phyloP scores from a whole-genome alignment of 805 yeast species.

The Candida anglica region DNA sequence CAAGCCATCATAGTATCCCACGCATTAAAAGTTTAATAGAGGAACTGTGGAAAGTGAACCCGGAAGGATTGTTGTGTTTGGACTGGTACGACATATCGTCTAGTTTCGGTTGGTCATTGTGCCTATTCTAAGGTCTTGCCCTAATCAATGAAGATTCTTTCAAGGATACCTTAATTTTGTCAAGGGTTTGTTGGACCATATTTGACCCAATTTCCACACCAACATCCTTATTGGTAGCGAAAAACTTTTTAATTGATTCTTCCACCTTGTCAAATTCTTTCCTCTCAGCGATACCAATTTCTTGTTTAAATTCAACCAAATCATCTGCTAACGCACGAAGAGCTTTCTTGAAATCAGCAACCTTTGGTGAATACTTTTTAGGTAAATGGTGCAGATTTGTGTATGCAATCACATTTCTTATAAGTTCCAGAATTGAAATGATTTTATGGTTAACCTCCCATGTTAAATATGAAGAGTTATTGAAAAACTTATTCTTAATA shows the following conservation, averaged over 20 bases:
- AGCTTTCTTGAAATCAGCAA: conserved; percentile 2
- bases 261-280: not conserved
- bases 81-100: conserved; percentile 42
- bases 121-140: conserved; percentile 2
- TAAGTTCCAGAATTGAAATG: conserved; percentile 4
- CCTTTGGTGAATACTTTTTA: conserved; percentile 9
- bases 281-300: not conserved
- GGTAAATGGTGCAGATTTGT: conserved; percentile 5
- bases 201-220: not conserved
- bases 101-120: conserved; percentile 34
- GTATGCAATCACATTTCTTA: conserved; percentile 5
- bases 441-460: conserved; percentile 16
- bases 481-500: conserved; percentile 11
- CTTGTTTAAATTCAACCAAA: conserved; percentile 3
- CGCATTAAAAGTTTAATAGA: conserved; percentile 32
- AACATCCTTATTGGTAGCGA: not conserved
- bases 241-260: not conserved
- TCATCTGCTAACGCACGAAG: not conserved
- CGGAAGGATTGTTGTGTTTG: conserved; percentile 24
- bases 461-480: no score
- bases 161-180: conserved; percentile 1
- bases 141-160: not conserved
- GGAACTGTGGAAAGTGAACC: conserved; percentile 35
- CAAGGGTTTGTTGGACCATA: not conserved
- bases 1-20: conserved; percentile 30